These are phyloP conservation scores for Phaeosphaeriaceae sp. DNA, from an alignment of 2,329 filamentous ascomycete genomes.

Conservation along the genomic window DNA sequence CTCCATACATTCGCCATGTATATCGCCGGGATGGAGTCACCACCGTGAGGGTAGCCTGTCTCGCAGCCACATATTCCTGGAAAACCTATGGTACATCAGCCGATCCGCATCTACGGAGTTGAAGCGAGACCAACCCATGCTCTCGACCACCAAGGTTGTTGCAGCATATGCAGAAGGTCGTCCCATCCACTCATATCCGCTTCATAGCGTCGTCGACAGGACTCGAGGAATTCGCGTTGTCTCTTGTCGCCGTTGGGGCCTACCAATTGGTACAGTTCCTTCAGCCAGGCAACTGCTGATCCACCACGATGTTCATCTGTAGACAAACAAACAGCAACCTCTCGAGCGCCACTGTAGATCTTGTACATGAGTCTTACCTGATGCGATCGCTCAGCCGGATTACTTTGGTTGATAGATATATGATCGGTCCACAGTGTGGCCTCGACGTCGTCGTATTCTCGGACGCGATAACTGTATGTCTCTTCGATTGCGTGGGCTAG, in stretches of 20 bases:
- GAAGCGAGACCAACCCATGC: not conserved
- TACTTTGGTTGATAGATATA: constrained; percentile 21
- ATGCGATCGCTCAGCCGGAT: constrained; percentile 9
- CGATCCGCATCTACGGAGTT: not conserved
- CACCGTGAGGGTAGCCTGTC: not conserved
- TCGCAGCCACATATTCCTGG: not conserved
- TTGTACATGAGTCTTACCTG: constrained; percentile 16
- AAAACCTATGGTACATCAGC: not conserved
- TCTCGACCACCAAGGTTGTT: constrained; percentile 3
- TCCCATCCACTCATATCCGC: not conserved
- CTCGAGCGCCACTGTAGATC: constrained; percentile 8
- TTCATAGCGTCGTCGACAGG: no score
- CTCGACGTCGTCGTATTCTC: not conserved
- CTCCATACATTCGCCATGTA: no score
- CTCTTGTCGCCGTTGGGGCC: no score
- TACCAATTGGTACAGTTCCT: not conserved
- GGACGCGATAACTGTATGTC: not conserved
- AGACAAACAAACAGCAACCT: constrained; percentile 4
- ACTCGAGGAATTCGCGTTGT: no score
- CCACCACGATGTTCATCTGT: not conserved
- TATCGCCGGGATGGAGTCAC: no score
- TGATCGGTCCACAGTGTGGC: constrained; percentile 13
- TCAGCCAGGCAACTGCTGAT: not conserved
- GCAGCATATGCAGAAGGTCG: not conserved
- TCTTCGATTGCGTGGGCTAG: constrained; percentile 2